Evolutionary conservation across 2,329 filamentous ascomycete genomes (phyloP).

Genomic region (Aspergillus sp.): DNA sequence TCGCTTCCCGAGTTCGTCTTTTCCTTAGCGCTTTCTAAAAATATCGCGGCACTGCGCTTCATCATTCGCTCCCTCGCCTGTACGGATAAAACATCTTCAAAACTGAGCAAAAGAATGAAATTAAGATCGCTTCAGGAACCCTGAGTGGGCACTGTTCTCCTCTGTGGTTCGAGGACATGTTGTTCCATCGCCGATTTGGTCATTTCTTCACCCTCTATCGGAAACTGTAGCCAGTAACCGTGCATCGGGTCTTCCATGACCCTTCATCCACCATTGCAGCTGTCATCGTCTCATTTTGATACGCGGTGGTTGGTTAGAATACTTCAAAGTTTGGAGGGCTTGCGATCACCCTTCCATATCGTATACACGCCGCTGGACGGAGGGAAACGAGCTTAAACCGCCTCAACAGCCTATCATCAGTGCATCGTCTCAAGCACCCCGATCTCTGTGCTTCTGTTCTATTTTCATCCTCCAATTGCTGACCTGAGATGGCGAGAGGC

Average conservation of each 20-base stretch:
- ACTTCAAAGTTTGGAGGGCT: too few relatives aligned
- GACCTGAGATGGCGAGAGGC: background rate
- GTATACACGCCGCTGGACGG: background rate
- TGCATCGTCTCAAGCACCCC: too few relatives aligned
- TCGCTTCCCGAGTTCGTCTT: too few relatives aligned
- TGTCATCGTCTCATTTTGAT: too few relatives aligned
- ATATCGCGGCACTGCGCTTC: background rate
- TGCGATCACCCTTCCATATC: too few relatives aligned
- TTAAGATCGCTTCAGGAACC: slow-evolving; percentile 1
- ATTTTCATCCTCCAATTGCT: background rate
- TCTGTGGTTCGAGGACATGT: background rate
- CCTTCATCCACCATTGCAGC: background rate
- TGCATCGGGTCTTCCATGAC: background rate
- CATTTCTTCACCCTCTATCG: too few relatives aligned
- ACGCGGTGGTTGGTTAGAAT: too few relatives aligned
- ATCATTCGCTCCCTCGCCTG: background rate
- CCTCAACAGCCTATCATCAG: background rate
- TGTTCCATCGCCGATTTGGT: too few relatives aligned
- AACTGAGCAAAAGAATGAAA: background rate
- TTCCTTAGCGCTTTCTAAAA: background rate
- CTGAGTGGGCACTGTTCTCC: background rate
- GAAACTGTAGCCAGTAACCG: too few relatives aligned
- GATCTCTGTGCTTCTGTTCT: background rate
- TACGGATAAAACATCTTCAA: too few relatives aligned
- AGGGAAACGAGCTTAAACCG: background rate